Conservation (phyloP, 495 filamentous ascomycete species). For the Parachaetomium inaequale region DNA sequence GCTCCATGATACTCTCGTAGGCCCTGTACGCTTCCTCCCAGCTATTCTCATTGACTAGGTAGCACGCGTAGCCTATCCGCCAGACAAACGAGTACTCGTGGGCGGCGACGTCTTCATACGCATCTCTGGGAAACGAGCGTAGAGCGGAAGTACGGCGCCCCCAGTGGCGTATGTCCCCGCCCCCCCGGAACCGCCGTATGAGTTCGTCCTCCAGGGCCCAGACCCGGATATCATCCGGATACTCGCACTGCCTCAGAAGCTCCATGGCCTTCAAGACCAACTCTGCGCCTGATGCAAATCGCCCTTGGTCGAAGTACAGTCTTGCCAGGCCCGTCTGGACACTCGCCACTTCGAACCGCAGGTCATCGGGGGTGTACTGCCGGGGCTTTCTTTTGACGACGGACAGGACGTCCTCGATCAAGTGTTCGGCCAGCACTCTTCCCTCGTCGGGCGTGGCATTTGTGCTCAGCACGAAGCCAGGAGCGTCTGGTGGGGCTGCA, state of each 20-base stretch:
- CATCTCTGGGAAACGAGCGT: too few relatives aligned
- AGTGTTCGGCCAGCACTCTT: not conserved
- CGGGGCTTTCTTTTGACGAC: too few relatives aligned
- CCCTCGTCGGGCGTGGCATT: too few relatives aligned
- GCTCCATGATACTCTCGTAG: not conserved
- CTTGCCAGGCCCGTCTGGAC: not conserved
- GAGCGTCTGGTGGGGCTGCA: too few relatives aligned
- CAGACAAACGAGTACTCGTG: not conserved
- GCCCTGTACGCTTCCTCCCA: too few relatives aligned
- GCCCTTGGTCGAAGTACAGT: conserved; percentile 8
- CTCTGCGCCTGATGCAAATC: not conserved
- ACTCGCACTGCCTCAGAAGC: not conserved
- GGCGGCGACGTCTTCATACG: not conserved
- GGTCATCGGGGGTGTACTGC: not conserved
- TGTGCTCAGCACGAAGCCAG: too few relatives aligned
- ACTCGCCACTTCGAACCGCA: not conserved
- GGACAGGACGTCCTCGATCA: not conserved
- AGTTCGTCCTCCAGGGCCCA: not conserved
- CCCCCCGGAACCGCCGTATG: not conserved
- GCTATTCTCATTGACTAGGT: too few relatives aligned
- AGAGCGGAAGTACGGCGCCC: too few relatives aligned
- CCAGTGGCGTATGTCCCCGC: not conserved
- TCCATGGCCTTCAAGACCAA: not conserved
- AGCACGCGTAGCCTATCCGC: not conserved
- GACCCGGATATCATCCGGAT: not conserved